Base-by-base conservation (phyloP, 768 basidiomycete genomes). In the Boletus rufocinnamomeus region DNA sequence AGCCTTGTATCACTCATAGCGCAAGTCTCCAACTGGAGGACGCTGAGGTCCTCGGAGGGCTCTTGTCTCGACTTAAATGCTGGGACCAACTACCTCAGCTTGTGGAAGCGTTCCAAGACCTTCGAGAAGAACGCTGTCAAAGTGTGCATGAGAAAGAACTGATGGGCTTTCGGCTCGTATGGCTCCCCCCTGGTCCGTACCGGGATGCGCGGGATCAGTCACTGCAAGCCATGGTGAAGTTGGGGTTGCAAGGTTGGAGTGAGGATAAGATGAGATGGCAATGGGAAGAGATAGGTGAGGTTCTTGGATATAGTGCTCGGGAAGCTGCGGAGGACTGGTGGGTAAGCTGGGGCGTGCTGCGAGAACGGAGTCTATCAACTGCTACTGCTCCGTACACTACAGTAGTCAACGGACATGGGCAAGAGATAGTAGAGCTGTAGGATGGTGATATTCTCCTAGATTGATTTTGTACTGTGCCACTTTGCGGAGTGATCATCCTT, bases 291-390 rank as follows among this genome's bases (percentile, higher is more conserved):
- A 78, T 83, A 58, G 67, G 82, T 43, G 75, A 72, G 28, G 66
- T 84, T 61, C 80, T 79, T 57, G 69, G 73, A 32, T 80, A 83
- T 59, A 78, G 80, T 64, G 77, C 82, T n/a, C 74, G 69, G 25
- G 84, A 86, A 56, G 75, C 76, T 54, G 83, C 79, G 14, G 82
- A 82, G 54, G 81, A 84, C 65, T 86, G 82, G 82, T 87, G 82
- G 83, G 79, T 79, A 16, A 80, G 76, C 43, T 83, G 79, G 81
- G 82, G 82, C 2, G 61, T 73, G 17, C 69, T 81, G 57, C 71
- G 74, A 38, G 73, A 80, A 63, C 62, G 74, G 40, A 74, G 75
- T 44, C 51, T 52, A 50, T 50, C 62, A 3, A 16, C 11, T 19
- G 47, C 28, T 30, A 16, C 11, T 11, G 11, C 17, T 23, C 30